These are phyloP conservation scores for Venturia aucupariae DNA, from an alignment of 2,329 filamentous ascomycete genomes.

Conservation along the genomic window DNA sequence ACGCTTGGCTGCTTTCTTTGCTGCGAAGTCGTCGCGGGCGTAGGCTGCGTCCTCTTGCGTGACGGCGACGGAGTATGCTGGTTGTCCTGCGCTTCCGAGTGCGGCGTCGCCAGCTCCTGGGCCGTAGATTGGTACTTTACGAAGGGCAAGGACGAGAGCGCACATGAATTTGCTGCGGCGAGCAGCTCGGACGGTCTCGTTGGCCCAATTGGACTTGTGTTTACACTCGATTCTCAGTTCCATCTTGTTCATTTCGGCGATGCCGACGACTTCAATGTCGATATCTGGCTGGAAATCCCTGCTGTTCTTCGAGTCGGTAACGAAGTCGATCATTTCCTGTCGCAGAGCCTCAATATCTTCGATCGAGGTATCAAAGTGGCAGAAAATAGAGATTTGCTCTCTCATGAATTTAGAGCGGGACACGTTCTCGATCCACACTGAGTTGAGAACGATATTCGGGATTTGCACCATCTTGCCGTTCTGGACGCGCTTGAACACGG, in stretches of 20 bases:
- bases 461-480: constrained; percentile 73
- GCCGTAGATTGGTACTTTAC: constrained; percentile 75
- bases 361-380: constrained; percentile 79
- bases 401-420: constrained; percentile 87
- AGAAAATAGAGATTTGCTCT: constrained; percentile 69
- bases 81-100: constrained; percentile 57
- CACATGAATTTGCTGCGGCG: constrained; percentile 96
- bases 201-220: constrained; percentile 61
- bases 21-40: constrained; percentile 44
- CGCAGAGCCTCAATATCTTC: constrained; percentile 83
- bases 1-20: constrained; percentile 52
- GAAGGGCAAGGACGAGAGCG: constrained; percentile 73
- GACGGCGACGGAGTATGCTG: constrained; percentile 71
- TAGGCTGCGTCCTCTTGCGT: constrained; percentile 56
- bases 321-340: constrained; percentile 75
- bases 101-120: constrained; percentile 64
- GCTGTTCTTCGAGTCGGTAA: constrained; percentile 71
- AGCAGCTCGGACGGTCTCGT: constrained; percentile 70
- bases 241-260: constrained; percentile 82
- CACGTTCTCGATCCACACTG: constrained; percentile 90
- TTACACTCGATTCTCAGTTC: constrained; percentile 73
- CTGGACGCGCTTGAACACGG: constrained; percentile 76
- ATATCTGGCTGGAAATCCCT: constrained; percentile 88
- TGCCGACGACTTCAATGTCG: constrained; percentile 64
- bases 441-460: constrained; percentile 87